Evolutionary conservation across 345 rosid species (phyloP), one percentile per base, ranked within the genome.

Genomic region (Kernera saxatilis): DNA sequence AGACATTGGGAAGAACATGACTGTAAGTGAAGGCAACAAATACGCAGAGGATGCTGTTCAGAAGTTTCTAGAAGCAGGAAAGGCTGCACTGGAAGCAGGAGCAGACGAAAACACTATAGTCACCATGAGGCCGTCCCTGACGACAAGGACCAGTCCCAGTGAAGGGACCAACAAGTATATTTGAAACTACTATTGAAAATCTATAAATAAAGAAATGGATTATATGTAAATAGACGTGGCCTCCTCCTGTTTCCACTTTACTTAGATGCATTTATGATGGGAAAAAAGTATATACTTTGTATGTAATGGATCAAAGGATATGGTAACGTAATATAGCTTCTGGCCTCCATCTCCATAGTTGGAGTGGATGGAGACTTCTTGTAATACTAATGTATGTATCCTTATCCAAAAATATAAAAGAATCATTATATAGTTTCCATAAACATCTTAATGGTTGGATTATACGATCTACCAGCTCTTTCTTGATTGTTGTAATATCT

Each of bases 1-100:
- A 5, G 48, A 90, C 77, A 84, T 89, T 29, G 99, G 99, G 67
- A 83, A 81, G 76, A 82, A 76, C 82, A 89, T 95, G 99, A 90
- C 84, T 0, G 99, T 90, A 8, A 83, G 84, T 2, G 86, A 86
- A 82, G 99, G 88, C 75, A 92, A 92, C 80, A 77, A 74, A 51
- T 95, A 95, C 10, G 98, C 90, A 0, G 94, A 95, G 74, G 88
- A 90, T 26, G 88, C 99, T n/a, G 91, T 95, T 52, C 76, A 69
- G 82, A 87, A 96, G 71, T 95, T 95, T 79, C 67, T 95, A 17
- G 99, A 95, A 86, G 99, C 98, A 23, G 98, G 99, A 33, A 84
- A 45, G 69, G 85, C 91, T 45, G 99, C 98, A 59, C 69, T 90
- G 1, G 85, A 64, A 84, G 99, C 99, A 18, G 99, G 99, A 76